Percentiles rank a stretch among this genome's conserved stretches.
phyloP scores from a whole-genome alignment of 2,329 filamentous ascomycete genomes.

The Leptodontidium sp. region DNA sequence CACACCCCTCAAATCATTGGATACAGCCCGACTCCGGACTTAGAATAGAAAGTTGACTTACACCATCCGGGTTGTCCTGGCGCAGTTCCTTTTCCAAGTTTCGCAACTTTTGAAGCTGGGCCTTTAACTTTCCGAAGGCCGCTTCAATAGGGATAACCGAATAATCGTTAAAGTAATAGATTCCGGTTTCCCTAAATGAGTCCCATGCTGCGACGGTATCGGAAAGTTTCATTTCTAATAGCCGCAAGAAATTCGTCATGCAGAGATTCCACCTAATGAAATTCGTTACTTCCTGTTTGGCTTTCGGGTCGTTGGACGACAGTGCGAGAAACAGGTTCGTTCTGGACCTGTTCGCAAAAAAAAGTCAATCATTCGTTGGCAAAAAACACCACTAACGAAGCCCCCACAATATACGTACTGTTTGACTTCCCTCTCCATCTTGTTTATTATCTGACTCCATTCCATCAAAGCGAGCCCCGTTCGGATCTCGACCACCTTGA shows the following conservation, averaged over 20 bases:
- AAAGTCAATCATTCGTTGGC: neutral
- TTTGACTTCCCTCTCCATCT: conserved; percentile 20
- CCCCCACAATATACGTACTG: conserved; percentile 15
- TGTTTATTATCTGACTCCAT: conserved; percentile 24
- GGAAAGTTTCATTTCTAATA: conserved; percentile 6
- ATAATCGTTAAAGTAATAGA: conserved; percentile 6
- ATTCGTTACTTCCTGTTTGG: neutral
- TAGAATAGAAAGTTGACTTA: conserved; percentile 12
- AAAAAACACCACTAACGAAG: neutral
- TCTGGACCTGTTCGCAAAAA: conserved; percentile 9
- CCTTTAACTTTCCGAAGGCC: neutral
- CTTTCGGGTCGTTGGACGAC: neutral
- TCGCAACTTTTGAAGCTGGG: neutral
- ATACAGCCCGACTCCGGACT: neutral
- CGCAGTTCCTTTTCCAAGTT: conserved; percentile 4
- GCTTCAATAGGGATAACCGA: neutral
- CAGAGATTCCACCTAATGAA: neutral
- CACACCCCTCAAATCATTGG: neutral
- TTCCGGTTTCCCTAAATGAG: neutral
- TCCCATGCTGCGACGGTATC: conserved; percentile 4
- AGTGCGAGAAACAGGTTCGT: neutral
- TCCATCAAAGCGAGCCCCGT: conserved; percentile 22
- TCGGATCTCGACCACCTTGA: conserved; percentile 28
- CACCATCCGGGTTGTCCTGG: conserved; percentile 21
- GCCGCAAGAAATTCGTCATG: neutral